Evolutionary conservation across 768 basidiomycete species (phyloP).

Genomic region (Russula compacta): DNA sequence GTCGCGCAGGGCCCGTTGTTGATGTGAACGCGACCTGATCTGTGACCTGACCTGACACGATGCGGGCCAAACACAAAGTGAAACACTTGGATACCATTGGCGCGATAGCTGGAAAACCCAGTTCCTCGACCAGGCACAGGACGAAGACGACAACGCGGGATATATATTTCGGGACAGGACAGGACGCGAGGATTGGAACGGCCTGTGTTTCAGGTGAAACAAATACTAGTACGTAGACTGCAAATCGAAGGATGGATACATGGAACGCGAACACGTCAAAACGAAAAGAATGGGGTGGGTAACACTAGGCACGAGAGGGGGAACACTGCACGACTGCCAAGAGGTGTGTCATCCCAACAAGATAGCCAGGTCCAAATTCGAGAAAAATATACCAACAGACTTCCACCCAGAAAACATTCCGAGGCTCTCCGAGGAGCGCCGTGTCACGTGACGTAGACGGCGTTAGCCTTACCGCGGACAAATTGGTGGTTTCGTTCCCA

Average conservation of each 20-base stretch:
- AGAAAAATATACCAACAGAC: background rate
- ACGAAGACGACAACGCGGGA: background rate
- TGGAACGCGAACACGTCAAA: background rate
- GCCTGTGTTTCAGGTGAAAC: conserved; percentile 1
- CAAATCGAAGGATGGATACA: conserved; percentile 1
- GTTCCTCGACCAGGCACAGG: conserved; percentile 5
- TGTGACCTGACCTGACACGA: background rate
- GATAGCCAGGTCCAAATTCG: background rate
- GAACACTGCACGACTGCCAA: background rate
- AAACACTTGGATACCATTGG: background rate
- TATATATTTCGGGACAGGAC: background rate
- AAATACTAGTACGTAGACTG: background rate
- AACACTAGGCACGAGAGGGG: background rate
- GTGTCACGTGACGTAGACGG: background rate
- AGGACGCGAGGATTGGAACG: background rate
- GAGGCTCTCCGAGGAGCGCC: background rate
- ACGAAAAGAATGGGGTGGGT: background rate
- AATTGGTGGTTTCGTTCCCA: background rate
- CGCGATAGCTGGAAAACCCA: background rate
- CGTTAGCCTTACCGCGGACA: background rate
- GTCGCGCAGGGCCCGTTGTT: background rate
- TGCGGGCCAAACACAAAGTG: background rate
- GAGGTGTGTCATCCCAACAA: background rate
- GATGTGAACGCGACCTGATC: background rate
- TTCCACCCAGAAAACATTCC: conserved; percentile 2